A percentile compares a stretch with the other conserved stretches of the same genome.
These are phyloP conservation scores for Teunomyces tritomae DNA, from an alignment of 805 yeast genomes.

Conservation along the genomic window DNA sequence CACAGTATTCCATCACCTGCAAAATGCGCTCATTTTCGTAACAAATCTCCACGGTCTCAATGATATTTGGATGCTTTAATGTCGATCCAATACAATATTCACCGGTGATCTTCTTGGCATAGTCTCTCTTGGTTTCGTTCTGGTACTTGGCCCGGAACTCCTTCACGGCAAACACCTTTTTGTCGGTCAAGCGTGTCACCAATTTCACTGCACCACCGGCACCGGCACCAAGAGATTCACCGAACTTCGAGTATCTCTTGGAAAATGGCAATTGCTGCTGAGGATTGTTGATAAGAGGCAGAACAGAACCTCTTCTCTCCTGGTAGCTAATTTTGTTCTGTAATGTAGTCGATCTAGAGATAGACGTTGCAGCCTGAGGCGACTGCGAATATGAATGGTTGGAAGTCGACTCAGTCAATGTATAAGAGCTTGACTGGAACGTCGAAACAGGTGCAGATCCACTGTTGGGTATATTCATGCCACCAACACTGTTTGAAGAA, in stretches of 20 bases:
- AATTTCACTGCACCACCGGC: slow-evolving; percentile 91
- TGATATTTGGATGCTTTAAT: slow-evolving; percentile 82
- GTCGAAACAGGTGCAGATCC: slow-evolving; percentile 11
- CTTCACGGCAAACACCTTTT: slow-evolving; percentile 82
- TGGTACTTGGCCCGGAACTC: slow-evolving; percentile 79
- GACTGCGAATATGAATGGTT: slow-evolving; percentile 36
- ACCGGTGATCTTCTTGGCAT: slow-evolving; percentile 87
- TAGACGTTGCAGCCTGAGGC: slow-evolving; percentile 23
- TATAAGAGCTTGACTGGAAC: not conserved
- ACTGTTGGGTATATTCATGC: slow-evolving; percentile 4
- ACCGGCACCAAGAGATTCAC: slow-evolving; percentile 88
- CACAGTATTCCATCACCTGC: slow-evolving; percentile 95
- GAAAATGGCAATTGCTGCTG: slow-evolving; percentile 52
- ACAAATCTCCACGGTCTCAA: slow-evolving; percentile 87
- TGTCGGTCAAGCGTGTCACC: slow-evolving; percentile 64
- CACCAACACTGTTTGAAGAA: slow-evolving; percentile 5
- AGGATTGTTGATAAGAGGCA: slow-evolving; percentile 19
- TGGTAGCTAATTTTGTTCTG: slow-evolving; percentile 29
- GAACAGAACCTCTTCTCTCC: slow-evolving; percentile 39
- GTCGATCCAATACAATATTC: slow-evolving; percentile 94
- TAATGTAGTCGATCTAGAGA: slow-evolving; percentile 29
- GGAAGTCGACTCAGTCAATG: slow-evolving; percentile 28
- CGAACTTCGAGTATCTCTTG: slow-evolving; percentile 76
- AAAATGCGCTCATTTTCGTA: slow-evolving; percentile 83
- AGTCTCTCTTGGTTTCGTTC: slow-evolving; percentile 77